Conservation (phyloP, 2,329 filamentous ascomycete species). For the Phialophora macrospora region DNA sequence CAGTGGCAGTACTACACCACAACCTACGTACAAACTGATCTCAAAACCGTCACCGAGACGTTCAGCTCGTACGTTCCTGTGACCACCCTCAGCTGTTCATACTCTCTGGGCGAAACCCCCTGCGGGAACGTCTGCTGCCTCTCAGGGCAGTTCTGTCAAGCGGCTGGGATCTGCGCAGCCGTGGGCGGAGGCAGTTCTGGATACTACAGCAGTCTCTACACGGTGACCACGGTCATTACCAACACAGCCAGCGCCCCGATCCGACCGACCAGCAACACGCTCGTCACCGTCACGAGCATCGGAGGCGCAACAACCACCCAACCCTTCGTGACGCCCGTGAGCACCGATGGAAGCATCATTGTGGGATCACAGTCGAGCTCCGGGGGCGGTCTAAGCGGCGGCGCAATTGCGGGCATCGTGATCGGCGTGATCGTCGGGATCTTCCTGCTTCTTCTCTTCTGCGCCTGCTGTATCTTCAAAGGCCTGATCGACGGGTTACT, state of each 20-base stretch:
- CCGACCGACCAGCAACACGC: slow-evolving; percentile 52
- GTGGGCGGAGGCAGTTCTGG: slow-evolving; percentile 42
- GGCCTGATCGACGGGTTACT: slow-evolving; percentile 49
- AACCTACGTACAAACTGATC: slow-evolving; percentile 61
- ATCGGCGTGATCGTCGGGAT: slow-evolving; percentile 55
- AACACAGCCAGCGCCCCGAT: slow-evolving; percentile 47
- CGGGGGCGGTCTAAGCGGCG: slow-evolving; percentile 51
- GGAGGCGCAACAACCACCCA: slow-evolving; percentile 50
- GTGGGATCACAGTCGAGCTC: slow-evolving; percentile 42
- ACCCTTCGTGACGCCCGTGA: slow-evolving; percentile 52
- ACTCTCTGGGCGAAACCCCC: slow-evolving; percentile 49
- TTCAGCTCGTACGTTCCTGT: slow-evolving; percentile 52
- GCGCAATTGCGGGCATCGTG: slow-evolving; percentile 58
- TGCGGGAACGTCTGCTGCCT: slow-evolving; percentile 55
- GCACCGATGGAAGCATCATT: slow-evolving; percentile 49
- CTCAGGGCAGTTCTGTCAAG: slow-evolving; percentile 51
- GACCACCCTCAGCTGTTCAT: slow-evolving; percentile 50
- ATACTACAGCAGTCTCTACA: slow-evolving; percentile 46
- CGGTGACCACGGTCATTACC: slow-evolving; percentile 42
- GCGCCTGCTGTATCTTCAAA: slow-evolving; percentile 51
- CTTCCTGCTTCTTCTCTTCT: slow-evolving; percentile 52
- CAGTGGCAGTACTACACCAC: slow-evolving; percentile 63
- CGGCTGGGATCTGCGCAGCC: slow-evolving; percentile 44
- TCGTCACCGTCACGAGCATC: slow-evolving; percentile 51
- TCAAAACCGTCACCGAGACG: slow-evolving; percentile 59